Percentiles rank a stretch among this genome's conserved stretches.
Conservation (phyloP, 2,329 filamentous ascomycete species). For the Aspergillus neoniger region DNA sequence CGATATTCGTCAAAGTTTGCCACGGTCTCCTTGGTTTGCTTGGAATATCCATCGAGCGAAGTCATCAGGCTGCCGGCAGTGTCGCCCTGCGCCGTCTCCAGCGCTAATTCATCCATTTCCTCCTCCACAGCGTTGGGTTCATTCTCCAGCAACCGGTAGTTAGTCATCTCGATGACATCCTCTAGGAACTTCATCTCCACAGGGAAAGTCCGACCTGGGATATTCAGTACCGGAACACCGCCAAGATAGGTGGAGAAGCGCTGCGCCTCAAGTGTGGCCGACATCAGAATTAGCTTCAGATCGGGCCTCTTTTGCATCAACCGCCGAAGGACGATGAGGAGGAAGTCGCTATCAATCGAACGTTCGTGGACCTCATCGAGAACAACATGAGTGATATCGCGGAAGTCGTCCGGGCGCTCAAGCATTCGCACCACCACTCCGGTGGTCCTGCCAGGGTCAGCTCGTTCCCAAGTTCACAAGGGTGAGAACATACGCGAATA, state of each 20-base stretch:
- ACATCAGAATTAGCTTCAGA: constrained; percentile 94
- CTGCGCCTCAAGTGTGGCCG: constrained; percentile 90
- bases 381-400: constrained; percentile 88
- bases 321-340: constrained; percentile 87
- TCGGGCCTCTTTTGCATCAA: constrained; percentile 75
- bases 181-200: constrained; percentile 87
- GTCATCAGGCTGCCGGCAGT: constrained; percentile 61
- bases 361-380: constrained; percentile 98
- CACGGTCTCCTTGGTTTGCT: constrained; percentile 72
- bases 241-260: constrained; percentile 87
- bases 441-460: constrained; percentile 48
- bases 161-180: constrained; percentile 86
- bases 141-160: constrained; percentile 70
- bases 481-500: constrained; percentile 70
- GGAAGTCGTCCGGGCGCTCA: constrained; percentile 80
- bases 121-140: constrained; percentile 43
- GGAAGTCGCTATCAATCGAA: constrained; percentile 93
- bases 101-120: constrained; percentile 48
- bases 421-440: constrained; percentile 98
- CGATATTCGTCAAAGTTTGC: constrained; percentile 83
- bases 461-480: background rate
- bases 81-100: constrained; percentile 53
- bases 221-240: constrained; percentile 80
- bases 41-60: constrained; percentile 71
- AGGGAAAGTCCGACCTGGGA: constrained; percentile 91